phyloP scores from a whole-genome alignment of 768 basidiomycete species.

The Naganishia onofrii region DNA sequence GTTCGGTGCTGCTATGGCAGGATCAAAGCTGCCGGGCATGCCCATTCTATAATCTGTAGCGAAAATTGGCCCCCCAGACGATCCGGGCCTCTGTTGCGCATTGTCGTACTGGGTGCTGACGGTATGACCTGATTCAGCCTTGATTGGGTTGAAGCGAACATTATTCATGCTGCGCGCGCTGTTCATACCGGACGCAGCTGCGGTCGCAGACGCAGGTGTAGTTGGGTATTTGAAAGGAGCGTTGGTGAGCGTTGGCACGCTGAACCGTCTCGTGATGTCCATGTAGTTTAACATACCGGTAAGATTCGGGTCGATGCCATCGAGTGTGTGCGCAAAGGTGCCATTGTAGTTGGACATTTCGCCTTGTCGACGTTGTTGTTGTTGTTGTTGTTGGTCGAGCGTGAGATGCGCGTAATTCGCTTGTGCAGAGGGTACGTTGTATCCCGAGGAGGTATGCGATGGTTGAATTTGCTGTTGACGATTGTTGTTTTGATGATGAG shows the following conservation, averaged over 20 bases:
- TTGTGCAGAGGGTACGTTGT: constrained; percentile 10
- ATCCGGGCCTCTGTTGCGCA: constrained; percentile 13
- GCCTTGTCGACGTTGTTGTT: constrained; percentile 14
- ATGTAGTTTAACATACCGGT: constrained; percentile 24
- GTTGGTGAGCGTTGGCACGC: constrained; percentile 25
- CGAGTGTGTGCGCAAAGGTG: constrained; percentile 29
- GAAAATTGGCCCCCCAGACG: constrained; percentile 15
- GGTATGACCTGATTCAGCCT: constrained; percentile 5
- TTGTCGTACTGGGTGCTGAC: not conserved
- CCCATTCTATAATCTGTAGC: constrained; percentile 9
- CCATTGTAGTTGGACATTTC: constrained; percentile 26
- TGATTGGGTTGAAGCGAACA: constrained; percentile 16
- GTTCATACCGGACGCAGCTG: constrained; percentile 9
- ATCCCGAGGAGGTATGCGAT: not conserved
- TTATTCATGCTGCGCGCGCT: constrained; percentile 15
- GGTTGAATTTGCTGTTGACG: not conserved
- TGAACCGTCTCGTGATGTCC: constrained; percentile 19
- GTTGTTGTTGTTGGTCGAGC: constrained; percentile 8
- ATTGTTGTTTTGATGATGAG: not conserved
- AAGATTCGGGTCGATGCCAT: constrained; percentile 25
- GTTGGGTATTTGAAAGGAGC: constrained; percentile 18
- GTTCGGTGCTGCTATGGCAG: not conserved
- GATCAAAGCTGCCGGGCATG: constrained; percentile 1
- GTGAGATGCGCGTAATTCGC: constrained; percentile 1
- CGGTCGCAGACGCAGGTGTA: constrained; percentile 9